Conservation (phyloP, 495 filamentous ascomycete genomes). For the Penicillium coprophilum region DNA sequence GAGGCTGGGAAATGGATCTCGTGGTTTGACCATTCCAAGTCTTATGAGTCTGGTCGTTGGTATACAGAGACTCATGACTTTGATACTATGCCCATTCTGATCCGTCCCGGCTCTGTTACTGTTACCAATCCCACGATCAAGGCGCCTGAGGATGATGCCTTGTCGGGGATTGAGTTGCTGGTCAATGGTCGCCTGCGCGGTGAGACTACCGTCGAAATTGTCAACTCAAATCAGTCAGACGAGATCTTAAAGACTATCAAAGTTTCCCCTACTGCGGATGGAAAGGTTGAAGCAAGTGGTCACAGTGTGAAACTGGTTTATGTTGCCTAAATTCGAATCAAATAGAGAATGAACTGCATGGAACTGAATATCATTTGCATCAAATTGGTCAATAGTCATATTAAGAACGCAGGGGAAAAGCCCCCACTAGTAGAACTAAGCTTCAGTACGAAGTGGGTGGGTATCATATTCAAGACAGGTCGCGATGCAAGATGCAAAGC, state of each 20-base stretch:
- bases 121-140: slow-evolving; percentile 35
- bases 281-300: slow-evolving; percentile 17
- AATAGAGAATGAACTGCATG: slow-evolving; percentile 12
- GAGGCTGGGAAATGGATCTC: slow-evolving; percentile 52
- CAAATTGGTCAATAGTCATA: slow-evolving; percentile 11
- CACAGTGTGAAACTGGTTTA: slow-evolving; percentile 18
- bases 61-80: slow-evolving; percentile 47
- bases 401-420: neutral
- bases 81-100: slow-evolving; percentile 41
- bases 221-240: slow-evolving; percentile 36
- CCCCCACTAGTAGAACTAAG: slow-evolving; percentile 9
- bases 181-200: slow-evolving; percentile 34
- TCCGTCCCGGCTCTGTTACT: slow-evolving; percentile 41
- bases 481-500: slow-evolving; percentile 10
- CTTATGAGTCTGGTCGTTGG: slow-evolving; percentile 41
- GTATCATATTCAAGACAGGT: slow-evolving; percentile 32
- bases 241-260: slow-evolving; percentile 32
- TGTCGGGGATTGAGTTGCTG: slow-evolving; percentile 40
- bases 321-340: slow-evolving; percentile 3
- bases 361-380: slow-evolving; percentile 20
- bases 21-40: slow-evolving; percentile 45
- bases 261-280: slow-evolving; percentile 19
- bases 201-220: slow-evolving; percentile 33
- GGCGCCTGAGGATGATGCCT: slow-evolving; percentile 36
- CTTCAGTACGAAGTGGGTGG: slow-evolving; percentile 27